Base-by-base conservation (phyloP, 1,284 basidiomycete species). In the Erythrobasidium hasegawianum region DNA sequence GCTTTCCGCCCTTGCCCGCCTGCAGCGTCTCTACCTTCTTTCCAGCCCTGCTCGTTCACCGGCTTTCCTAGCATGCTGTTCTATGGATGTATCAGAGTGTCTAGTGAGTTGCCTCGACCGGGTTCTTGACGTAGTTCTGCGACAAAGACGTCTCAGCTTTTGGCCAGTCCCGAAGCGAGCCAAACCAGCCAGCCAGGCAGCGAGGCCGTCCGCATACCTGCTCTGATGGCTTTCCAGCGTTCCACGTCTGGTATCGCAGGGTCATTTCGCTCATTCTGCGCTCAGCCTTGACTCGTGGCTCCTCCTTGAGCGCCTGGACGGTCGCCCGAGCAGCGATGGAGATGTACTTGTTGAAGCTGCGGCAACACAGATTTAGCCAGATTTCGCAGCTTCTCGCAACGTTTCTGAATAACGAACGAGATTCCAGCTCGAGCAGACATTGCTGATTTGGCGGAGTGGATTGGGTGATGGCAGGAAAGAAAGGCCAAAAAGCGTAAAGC, bases 261-360 rank as follows among this genome's bases (percentile, higher is more conserved):
- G 41, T 39, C 62, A 65, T 65, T 33, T 65, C 62, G 55, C 55
- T 57, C 11, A 65, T 43, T 54, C 78, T 75, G 64, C 76, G 75
- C 71, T 78, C 77, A 40, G 78, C 77, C 67, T 73, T 71, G 57
- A 76, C 74, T 45, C 78, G 75, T 71, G 77, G 70, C 67, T 77
- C 75, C 73, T 79, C 78, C 75, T 79, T 79, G 71, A 79, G 76
- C 8, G 72, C 76, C 68, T 75, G 73, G 56, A 78, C 76, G 53
- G 77, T 78, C 27, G 78, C 78, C 38, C 76, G 76, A 16, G 76
- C 77, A 55, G 74, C 75, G 71, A 79, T 75, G 59, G 72, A 69
- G 65, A 77, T 76, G 76, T 78, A 79, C 76, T 78, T 78, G 78
- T 78, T 79, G 77, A 77, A 79, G 65, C 78, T 79, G 73, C 18